A percentile compares a stretch with the other conserved stretches of the same genome.
These are phyloP conservation scores for Auricularia auricula-judae DNA, from an alignment of 768 basidiomycete genomes.

Conservation along the genomic window DNA sequence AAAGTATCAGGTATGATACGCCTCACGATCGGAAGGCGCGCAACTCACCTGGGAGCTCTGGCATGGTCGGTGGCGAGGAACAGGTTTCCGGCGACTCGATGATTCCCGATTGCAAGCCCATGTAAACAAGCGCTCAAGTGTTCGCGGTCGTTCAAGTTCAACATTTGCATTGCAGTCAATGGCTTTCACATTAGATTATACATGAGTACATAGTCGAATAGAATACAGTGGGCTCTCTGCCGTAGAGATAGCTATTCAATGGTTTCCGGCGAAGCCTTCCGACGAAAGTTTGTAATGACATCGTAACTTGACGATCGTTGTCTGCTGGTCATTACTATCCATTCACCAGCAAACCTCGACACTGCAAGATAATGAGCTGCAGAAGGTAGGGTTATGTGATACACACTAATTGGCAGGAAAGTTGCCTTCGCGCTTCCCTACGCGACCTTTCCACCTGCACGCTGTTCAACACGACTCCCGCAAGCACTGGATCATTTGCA, in stretches of 20 bases:
- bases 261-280: too few species aligned
- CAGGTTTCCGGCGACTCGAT: background rate
- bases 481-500: slow-evolving; percentile 9
- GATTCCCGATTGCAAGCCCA: background rate
- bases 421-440: slow-evolving; percentile 46
- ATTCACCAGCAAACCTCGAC: background rate
- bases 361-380: background rate
- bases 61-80: background rate
- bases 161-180: too few species aligned
- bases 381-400: too few species aligned
- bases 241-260: background rate
- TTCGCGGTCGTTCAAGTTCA: background rate
- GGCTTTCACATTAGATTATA: background rate
- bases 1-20: background rate
- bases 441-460: slow-evolving; percentile 68
- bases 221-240: background rate
- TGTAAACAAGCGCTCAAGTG: background rate
- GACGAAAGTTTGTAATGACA: too few species aligned
- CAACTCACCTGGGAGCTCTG: background rate
- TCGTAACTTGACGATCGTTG: too few species aligned
- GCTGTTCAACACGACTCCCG: background rate
- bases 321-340: background rate
- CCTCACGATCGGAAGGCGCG: background rate
- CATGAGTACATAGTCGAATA: background rate
- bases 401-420: slow-evolving; percentile 45